Evolutionary conservation across 2,329 filamentous ascomycete genomes (phyloP), one percentile per base, ranked within the genome.

Genomic region (Pseudogymnoascus sp.): DNA sequence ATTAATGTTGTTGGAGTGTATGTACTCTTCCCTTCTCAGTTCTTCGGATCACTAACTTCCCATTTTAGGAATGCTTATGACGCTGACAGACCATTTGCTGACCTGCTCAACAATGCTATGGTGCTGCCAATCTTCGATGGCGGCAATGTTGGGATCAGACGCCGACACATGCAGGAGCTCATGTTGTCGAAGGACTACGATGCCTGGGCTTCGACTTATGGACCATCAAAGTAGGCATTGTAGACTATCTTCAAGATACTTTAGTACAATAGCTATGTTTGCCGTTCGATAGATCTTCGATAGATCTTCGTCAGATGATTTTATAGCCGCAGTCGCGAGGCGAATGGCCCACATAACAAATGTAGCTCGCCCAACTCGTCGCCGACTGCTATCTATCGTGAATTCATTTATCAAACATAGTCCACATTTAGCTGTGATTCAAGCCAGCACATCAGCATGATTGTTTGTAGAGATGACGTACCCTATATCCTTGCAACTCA

Each of bases 1-100:
- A 83, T 84, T 66, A 78, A 78, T 64, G 77, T 77, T 8, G 79
- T 84, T 14, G 82, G 82, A 40, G 76, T 84, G 77, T 75, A 64
- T 73, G 72, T 71, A 37, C 26, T 1, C 36, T 8, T 45, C 42
- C 37, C 62, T 63, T 57, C 34, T 18, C 14, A 31, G 12, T 64
- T 64, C 39, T 12, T 59, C 26, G 26, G n/a, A 36, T 29, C 29
- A 39, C 62, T 51, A 54, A 63, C 64, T 10, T 66, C 51, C 39
- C 26, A 34, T 57, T 54, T 34, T 64, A 77, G 75, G 36, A 73
- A 70, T 4, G 73, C 79, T 0, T 82, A 81, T 65, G 73, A 75
- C 21, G 51, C 51, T 16, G 51, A 57, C 26, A 57, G 51, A 26
- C 77, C 76, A 1, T 82, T 82, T 66, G 69, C 74, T 1, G 73